A percentile compares a stretch with the other conserved stretches of the same genome.
phyloP scores from a whole-genome alignment of 495 filamentous ascomycete species.

The Apodospora peruviana region DNA sequence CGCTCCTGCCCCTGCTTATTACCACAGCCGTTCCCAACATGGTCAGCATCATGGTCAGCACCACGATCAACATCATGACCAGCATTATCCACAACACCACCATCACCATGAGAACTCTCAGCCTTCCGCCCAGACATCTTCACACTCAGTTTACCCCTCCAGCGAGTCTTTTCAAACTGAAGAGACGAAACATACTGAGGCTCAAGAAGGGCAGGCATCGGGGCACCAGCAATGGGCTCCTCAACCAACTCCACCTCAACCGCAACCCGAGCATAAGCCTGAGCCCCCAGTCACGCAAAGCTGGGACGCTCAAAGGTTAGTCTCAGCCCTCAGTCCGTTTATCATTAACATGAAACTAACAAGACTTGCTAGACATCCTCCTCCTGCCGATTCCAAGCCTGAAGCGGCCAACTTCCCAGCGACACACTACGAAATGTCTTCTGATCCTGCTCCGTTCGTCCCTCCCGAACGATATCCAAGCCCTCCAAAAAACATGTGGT shows the following conservation, averaged over 20 bases:
- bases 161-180: slow-evolving; percentile 25
- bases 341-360: slow-evolving; percentile 4
- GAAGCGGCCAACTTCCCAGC: slow-evolving; percentile 73
- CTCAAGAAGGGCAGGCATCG: slow-evolving; percentile 36
- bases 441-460: slow-evolving; percentile 62
- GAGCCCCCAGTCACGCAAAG: slow-evolving; percentile 16
- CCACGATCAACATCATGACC: slow-evolving; percentile 12
- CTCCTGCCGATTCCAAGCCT: slow-evolving; percentile 65
- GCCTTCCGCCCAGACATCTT: slow-evolving; percentile 14
- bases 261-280: slow-evolving; percentile 25
- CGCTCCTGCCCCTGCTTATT: slow-evolving; percentile 5
- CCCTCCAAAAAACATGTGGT: slow-evolving; percentile 80
- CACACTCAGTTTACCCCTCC: slow-evolving; percentile 16
- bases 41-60: slow-evolving; percentile 13
- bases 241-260: slow-evolving; percentile 11
- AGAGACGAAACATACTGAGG: slow-evolving; percentile 31
- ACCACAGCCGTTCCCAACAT: slow-evolving; percentile 5
- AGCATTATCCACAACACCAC: slow-evolving; percentile 7
- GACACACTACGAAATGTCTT: slow-evolving; percentile 71
- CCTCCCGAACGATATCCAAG: slow-evolving; percentile 71
- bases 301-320: slow-evolving; percentile 40
- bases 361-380: slow-evolving; percentile 53
- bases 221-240: slow-evolving; percentile 22
- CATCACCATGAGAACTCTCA: slow-evolving; percentile 10
- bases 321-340: not conserved